phyloP scores from a whole-genome alignment of 2,329 filamentous ascomycete species.

The Sporothrix sp. region DNA sequence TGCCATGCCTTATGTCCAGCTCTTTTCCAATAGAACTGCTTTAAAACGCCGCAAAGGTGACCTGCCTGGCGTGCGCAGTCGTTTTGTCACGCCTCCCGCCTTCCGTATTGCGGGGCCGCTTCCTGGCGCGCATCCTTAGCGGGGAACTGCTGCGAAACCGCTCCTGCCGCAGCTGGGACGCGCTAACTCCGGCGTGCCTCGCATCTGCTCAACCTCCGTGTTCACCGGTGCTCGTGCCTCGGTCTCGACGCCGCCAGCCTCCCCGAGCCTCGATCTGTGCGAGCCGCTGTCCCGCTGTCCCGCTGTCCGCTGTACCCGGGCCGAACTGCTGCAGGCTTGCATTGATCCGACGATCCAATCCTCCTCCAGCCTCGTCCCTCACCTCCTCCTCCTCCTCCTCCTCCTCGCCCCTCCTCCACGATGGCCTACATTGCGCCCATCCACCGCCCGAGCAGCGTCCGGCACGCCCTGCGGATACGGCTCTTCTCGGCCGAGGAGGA shows the following conservation, averaged over 20 bases:
- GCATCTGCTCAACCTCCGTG: neutral
- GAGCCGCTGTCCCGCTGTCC: too few species aligned
- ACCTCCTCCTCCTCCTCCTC: neutral
- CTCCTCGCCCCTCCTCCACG: slow-evolving; percentile 8
- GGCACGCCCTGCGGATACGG: slow-evolving; percentile 73
- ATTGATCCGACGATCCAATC: too few species aligned
- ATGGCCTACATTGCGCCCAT: slow-evolving; percentile 97
- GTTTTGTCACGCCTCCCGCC: neutral
- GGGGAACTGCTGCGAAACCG: slow-evolving; percentile 8
- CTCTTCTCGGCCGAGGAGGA: slow-evolving; percentile 67
- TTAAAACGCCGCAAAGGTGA: too few species aligned
- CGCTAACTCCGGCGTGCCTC: slow-evolving; percentile 9
- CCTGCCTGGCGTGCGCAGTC: too few species aligned
- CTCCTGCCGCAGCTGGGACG: neutral
- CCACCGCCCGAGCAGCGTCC: slow-evolving; percentile 81
- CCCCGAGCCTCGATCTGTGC: neutral
- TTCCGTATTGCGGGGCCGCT: slow-evolving; percentile 4
- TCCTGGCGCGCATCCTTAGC: slow-evolving; percentile 1
- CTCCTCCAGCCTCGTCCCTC: too few species aligned
- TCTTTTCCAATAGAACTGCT: too few species aligned
- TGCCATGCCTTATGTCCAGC: too few species aligned
- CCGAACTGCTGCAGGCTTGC: too few species aligned
- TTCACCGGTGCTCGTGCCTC: neutral
- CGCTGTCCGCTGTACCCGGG: too few species aligned
- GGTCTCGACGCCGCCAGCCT: neutral